Percentiles rank a stretch among this genome's conserved stretches.
phyloP scores from a whole-genome alignment of 495 filamentous ascomycete species.

The Talaromyces trachyspermus region DNA sequence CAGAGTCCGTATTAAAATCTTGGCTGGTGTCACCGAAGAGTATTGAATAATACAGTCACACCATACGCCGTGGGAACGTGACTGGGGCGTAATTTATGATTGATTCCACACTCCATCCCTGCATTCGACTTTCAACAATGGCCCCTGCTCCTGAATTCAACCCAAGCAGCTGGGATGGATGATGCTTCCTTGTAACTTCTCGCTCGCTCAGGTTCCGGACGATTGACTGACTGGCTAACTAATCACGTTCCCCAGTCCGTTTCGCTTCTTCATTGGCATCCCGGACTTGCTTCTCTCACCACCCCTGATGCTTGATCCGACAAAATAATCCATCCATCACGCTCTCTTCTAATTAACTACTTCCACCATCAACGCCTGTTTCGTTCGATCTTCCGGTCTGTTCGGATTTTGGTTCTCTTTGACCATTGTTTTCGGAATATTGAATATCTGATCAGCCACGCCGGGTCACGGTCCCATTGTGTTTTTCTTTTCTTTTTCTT shows the following conservation, averaged over 20 bases:
- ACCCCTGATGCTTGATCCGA: background rate
- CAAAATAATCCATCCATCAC: background rate
- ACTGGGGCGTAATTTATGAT: background rate
- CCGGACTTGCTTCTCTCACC: too few relatives aligned
- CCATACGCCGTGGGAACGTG: background rate
- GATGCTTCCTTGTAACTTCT: background rate
- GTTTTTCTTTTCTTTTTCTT: background rate
- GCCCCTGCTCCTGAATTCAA: constrained; percentile 1
- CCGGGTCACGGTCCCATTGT: background rate
- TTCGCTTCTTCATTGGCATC: background rate
- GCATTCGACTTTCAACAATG: too few relatives aligned
- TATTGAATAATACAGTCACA: too few relatives aligned
- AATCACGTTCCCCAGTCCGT: background rate
- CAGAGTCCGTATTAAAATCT: too few relatives aligned
- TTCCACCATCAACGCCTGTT: too few relatives aligned
- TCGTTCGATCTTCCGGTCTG: too few relatives aligned
- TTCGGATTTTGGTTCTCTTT: too few relatives aligned
- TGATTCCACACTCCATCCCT: too few relatives aligned
- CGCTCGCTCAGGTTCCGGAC: background rate
- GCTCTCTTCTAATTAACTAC: too few relatives aligned
- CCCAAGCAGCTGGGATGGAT: constrained; percentile 6
- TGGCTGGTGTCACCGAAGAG: too few relatives aligned
- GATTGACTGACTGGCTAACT: background rate
- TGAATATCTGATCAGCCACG: background rate
- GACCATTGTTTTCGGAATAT: too few relatives aligned